These are phyloP conservation scores for Neurospora africana DNA, from an alignment of 495 filamentous ascomycete species.

Conservation along the genomic window DNA sequence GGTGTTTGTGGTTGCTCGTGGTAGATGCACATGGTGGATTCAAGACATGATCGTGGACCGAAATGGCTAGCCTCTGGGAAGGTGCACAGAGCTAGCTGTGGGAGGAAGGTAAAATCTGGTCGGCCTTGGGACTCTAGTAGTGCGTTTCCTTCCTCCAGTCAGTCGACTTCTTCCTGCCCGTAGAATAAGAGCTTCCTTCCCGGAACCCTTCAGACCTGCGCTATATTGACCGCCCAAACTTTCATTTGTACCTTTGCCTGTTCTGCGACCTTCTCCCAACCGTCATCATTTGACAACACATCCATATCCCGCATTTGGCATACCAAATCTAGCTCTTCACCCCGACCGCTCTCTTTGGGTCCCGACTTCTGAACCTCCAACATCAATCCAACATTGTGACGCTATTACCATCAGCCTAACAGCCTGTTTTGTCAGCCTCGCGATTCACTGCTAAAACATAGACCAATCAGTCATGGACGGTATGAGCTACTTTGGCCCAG, in stretches of 20 bases:
- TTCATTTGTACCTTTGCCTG: neutral
- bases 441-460: neutral
- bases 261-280: neutral
- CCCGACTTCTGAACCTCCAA: neutral
- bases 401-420: neutral
- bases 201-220: neutral
- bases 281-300: neutral
- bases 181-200: neutral
- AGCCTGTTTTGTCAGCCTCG: neutral
- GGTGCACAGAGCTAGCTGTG: neutral
- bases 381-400: neutral
- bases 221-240: neutral
- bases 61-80: neutral
- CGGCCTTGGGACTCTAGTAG: neutral
- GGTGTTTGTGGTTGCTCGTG: neutral
- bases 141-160: neutral
- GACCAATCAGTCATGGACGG: neutral
- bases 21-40: neutral
- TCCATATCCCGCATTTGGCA: neutral
- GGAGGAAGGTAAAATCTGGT: neutral
- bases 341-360: neutral
- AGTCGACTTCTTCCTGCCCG: neutral
- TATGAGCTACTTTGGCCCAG: neutral
- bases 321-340: neutral
- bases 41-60: neutral